Evolutionary conservation across 495 filamentous ascomycete genomes (phyloP), one percentile per base, ranked within the genome.

Genomic region (Penicillium silybi): DNA sequence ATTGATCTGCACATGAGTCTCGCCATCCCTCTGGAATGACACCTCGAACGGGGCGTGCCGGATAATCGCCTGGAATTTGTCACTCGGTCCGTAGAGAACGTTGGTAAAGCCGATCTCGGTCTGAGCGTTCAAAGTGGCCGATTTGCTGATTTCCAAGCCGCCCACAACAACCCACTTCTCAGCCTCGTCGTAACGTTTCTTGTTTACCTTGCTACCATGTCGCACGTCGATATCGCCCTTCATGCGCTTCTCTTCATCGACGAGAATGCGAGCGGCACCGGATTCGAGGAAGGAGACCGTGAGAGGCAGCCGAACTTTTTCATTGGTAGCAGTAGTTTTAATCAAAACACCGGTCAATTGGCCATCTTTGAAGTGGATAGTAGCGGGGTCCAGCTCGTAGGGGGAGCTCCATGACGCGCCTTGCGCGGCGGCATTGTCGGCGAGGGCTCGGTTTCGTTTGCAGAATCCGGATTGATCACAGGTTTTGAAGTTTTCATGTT

Each of bases 381-480:
- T 85, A 2, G 84, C 75, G 45, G 84, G 69, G 35, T 85, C 76
- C 43, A 97, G 81, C 58, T 80, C 80, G 69, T 97, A 98, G 1
- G 92, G 91, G 15, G 90, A 85, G 50, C 72, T 71, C 90, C 90
- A 96, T 16, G 79, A 75, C 37, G 81, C 76, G 44, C 81, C 83
- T 27, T 78, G 61, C 26, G 80, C 72, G 35, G 80, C 69, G 48
- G 80, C 90, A 46, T 81, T 76, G 65, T 97, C 91, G 53, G 95
- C 95, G 63, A 85, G 89, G 23, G 83, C 87, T 64, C 92, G 85
- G 69, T 96, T 97, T 50, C 93, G 90, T 64, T 88, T 89, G 70
- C 95, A 97, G 77, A 97, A 98, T 49, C 93, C 93, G 0, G 92
- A 91, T 67, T 98, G 93, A 34, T 81, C 72, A 73, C 93, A 98